Percentiles rank a stretch among this genome's conserved stretches.
phyloP scores from a whole-genome alignment of 805 yeast genomes.

The Lachancea meyersii region DNA sequence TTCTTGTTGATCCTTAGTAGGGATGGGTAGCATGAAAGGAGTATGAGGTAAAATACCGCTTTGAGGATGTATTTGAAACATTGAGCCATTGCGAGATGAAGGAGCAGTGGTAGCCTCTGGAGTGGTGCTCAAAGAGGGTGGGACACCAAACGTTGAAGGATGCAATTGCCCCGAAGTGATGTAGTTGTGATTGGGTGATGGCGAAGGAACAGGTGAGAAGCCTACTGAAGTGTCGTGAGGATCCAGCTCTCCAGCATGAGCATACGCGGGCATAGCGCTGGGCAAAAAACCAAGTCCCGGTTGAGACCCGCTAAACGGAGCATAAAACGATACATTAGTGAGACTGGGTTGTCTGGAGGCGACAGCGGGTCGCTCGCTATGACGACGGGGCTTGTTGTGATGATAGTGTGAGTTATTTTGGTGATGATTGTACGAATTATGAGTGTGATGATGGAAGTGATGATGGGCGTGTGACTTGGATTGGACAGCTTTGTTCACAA shows the following conservation, averaged over 20 bases:
- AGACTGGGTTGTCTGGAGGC: constrained; percentile 11
- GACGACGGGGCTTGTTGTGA: constrained; percentile 8
- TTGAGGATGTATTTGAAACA: constrained; percentile 4
- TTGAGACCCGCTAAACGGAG: constrained; percentile 7
- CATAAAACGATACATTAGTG: constrained; percentile 7
- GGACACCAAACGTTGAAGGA: constrained; percentile 9
- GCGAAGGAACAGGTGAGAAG: constrained; percentile 7
- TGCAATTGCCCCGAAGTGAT: constrained; percentile 1
- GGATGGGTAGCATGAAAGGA: constrained; percentile 23
- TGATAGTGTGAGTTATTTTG: constrained; percentile 1
- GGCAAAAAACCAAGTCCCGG: constrained; percentile 3
- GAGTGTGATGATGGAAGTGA: constrained; percentile 7
- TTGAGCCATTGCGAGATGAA: constrained; percentile 9
- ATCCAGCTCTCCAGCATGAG: background rate
- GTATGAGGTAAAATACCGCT: constrained; percentile 4
- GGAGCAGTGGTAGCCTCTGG: constrained; percentile 9
- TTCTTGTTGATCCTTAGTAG: constrained; percentile 49
- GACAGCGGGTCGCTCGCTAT: constrained; percentile 10
- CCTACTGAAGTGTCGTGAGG: constrained; percentile 3
- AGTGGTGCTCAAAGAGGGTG: constrained; percentile 9
- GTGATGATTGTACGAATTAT: constrained; percentile 4
- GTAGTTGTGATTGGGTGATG: constrained; percentile 6
- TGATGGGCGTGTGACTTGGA: constrained; percentile 14
- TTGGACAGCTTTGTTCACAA: constrained; percentile 37
- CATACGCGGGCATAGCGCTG: constrained; percentile 1